phyloP scores from a whole-genome alignment of 1,284 basidiomycete genomes.

The Tilletia indica region DNA sequence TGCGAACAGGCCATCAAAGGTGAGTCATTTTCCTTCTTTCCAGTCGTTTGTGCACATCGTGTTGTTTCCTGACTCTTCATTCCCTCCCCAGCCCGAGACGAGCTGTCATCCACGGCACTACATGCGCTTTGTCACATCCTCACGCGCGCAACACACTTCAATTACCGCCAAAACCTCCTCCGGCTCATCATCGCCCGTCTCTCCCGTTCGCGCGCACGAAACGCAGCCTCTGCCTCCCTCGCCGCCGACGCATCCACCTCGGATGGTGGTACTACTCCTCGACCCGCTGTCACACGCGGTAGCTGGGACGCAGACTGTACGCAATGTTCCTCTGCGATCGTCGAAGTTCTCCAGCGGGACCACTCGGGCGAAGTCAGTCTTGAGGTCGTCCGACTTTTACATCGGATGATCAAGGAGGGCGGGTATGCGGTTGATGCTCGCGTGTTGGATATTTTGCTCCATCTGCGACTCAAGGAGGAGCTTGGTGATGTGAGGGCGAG shows the following conservation, averaged over 20 bases:
- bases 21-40: slow-evolving; percentile 56
- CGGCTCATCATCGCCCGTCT: slow-evolving; percentile 78
- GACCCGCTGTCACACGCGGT: background rate
- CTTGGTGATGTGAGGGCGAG: slow-evolving; percentile 73
- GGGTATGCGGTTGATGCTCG: slow-evolving; percentile 85
- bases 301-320: slow-evolving; percentile 67
- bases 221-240: slow-evolving; percentile 67
- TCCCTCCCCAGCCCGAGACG: slow-evolving; percentile 7
- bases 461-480: slow-evolving; percentile 84
- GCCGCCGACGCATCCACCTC: slow-evolving; percentile 9
- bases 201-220: slow-evolving; percentile 64
- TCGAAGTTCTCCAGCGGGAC: slow-evolving; percentile 78
- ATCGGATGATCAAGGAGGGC: slow-evolving; percentile 93
- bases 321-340: slow-evolving; percentile 75
- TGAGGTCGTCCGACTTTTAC: slow-evolving; percentile 83
- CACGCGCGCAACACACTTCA: slow-evolving; percentile 86
- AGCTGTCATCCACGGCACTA: slow-evolving; percentile 62
- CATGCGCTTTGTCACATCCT: slow-evolving; percentile 84
- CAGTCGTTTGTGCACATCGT: slow-evolving; percentile 11
- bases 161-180: slow-evolving; percentile 92
- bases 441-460: slow-evolving; percentile 78
- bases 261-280: background rate
- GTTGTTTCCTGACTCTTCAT: slow-evolving; percentile 14
- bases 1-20: slow-evolving; percentile 85
- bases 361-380: slow-evolving; percentile 75